Percentiles rank a stretch among this genome's conserved stretches.
These are phyloP conservation scores for Salix koriyanagi DNA, from an alignment of 345 rosid species.

Conservation along the genomic window DNA sequence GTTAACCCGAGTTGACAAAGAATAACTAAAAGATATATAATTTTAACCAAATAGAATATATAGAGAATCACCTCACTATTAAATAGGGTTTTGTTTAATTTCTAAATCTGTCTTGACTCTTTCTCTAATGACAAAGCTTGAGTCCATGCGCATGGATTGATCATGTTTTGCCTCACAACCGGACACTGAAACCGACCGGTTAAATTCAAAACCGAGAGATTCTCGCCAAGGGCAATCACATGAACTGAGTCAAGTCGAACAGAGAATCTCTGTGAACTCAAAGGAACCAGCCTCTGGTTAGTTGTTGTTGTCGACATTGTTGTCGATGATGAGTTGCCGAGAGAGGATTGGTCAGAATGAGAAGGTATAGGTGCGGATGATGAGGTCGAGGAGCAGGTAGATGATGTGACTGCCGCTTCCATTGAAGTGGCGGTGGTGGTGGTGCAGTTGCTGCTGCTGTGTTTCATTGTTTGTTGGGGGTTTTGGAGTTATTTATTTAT, in stretches of 20 bases:
- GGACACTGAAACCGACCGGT: neutral
- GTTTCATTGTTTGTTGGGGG: neutral
- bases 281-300: neutral
- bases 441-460: constrained; percentile 7
- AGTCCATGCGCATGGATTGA: neutral
- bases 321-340: constrained; percentile 39
- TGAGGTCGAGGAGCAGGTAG: constrained; percentile 33
- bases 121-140: too few species aligned
- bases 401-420: constrained; percentile 51
- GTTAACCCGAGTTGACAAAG: too few species aligned
- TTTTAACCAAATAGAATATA: too few species aligned
- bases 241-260: too few species aligned
- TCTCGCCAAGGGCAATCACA: neutral
- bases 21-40: too few species aligned
- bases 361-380: constrained; percentile 22
- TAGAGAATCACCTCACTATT: too few species aligned
- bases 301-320: constrained; percentile 34
- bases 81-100: too few species aligned
- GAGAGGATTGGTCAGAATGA: constrained; percentile 44
- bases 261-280: too few species aligned
- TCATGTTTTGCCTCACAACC: neutral
- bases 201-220: neutral
- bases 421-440: constrained; percentile 50
- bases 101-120: too few species aligned
- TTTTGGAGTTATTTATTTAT: neutral